Percentiles rank a stretch among this genome's conserved stretches.
These are phyloP conservation scores for Suillus americanus DNA, from an alignment of 768 basidiomycete species.

Conservation along the genomic window DNA sequence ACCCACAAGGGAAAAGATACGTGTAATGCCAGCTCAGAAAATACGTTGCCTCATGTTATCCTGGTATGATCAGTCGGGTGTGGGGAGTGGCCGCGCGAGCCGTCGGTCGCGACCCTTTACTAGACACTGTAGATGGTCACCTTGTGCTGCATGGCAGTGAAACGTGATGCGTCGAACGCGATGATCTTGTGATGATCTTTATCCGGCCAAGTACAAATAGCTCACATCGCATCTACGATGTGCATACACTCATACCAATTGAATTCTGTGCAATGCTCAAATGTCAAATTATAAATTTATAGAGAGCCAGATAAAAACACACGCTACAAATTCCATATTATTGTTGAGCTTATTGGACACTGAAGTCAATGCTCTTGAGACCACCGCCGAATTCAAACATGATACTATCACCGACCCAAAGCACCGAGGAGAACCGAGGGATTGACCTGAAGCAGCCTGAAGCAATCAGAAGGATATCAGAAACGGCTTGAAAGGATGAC, in stretches of 20 bases:
- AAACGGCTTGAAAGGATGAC: neutral
- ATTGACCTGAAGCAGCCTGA: constrained; percentile 65
- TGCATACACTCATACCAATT: neutral
- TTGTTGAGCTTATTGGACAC: constrained; percentile 92
- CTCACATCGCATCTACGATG: neutral
- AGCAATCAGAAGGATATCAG: constrained; percentile 10
- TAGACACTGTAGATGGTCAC: neutral
- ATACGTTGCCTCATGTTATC: neutral
- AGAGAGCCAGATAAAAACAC: constrained; percentile 28
- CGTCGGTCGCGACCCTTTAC: neutral
- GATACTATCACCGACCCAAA: constrained; percentile 68
- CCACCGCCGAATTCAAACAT: constrained; percentile 92
- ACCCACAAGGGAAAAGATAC: neutral
- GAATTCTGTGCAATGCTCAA: neutral
- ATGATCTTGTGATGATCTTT: neutral
- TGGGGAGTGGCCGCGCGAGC: neutral
- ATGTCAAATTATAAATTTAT: neutral
- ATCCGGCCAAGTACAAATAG: neutral
- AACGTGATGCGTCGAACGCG: neutral
- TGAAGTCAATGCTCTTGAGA: constrained; percentile 89
- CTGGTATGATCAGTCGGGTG: neutral
- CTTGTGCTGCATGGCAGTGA: neutral
- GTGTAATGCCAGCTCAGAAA: neutral
- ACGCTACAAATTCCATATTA: constrained; percentile 56
- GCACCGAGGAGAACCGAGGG: neutral